Conservation (phyloP, 108 stramenopile genomes). For the Cyclostephanos tholiformis region DNA sequence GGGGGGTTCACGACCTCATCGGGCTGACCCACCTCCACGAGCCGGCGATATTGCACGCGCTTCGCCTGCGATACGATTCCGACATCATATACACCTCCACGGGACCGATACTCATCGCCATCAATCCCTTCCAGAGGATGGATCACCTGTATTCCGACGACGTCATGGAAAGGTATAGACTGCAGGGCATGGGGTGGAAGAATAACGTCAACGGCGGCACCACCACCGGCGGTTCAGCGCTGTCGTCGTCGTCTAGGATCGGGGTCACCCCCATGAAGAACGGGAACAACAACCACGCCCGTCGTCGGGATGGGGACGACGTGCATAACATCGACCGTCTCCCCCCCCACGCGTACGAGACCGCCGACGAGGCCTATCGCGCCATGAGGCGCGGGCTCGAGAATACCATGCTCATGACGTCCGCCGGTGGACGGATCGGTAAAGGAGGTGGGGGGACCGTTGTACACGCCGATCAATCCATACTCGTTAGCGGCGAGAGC, state of each 20-base stretch:
- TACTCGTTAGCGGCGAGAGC: constrained; percentile 93
- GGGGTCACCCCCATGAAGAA: constrained; percentile 42
- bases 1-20: constrained; percentile 71
- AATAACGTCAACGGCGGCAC: neutral
- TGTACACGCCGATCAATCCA: constrained; percentile 76
- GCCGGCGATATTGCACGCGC: constrained; percentile 83
- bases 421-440: too few relatives aligned
- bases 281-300: constrained; percentile 36
- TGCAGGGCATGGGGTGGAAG: constrained; percentile 63
- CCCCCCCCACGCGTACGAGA: constrained; percentile 94
- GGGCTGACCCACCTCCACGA: constrained; percentile 83
- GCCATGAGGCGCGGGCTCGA: constrained; percentile 90
- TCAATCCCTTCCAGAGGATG: constrained; percentile 95
- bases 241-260: constrained; percentile 13
- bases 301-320: constrained; percentile 22
- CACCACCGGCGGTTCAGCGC: too few relatives aligned
- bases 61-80: constrained; percentile 74
- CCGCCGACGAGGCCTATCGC: constrained; percentile 94
- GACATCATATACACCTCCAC: constrained; percentile 92
- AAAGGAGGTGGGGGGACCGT: neutral
- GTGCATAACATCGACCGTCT: constrained; percentile 28
- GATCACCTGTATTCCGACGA: constrained; percentile 72
- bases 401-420: constrained; percentile 59
- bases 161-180: constrained; percentile 79
- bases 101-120: constrained; percentile 91